A percentile compares a stretch with the other conserved stretches of the same genome.
These are phyloP conservation scores for Pogostemon cablin DNA, from an alignment of 257 asterid species.

Conservation along the genomic window DNA sequence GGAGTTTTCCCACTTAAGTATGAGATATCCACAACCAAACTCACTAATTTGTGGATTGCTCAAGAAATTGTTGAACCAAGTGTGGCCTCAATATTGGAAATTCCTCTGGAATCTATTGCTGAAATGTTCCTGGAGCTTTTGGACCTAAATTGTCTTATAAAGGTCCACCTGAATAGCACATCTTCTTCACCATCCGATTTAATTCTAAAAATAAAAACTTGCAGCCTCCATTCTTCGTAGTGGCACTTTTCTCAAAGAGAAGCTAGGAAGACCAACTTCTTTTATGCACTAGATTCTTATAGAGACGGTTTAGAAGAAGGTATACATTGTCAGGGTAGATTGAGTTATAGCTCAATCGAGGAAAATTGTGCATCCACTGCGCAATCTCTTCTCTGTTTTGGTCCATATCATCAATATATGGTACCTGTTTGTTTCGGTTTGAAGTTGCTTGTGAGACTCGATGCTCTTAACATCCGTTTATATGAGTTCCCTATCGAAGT, in stretches of 20 bases:
- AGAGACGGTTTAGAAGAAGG: neutral
- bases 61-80: constrained; percentile 13
- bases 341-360: neutral
- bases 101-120: too few relatives aligned
- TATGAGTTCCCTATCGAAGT: constrained; percentile 27
- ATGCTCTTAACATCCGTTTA: constrained; percentile 26
- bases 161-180: neutral
- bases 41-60: constrained; percentile 23
- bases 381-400: constrained; percentile 10
- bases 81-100: too few relatives aligned
- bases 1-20: constrained; percentile 27
- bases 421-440: constrained; percentile 17
- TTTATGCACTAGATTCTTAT: neutral
- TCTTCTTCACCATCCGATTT: neutral
- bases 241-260: constrained; percentile 10
- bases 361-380: constrained; percentile 25
- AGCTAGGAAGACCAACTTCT: constrained; percentile 22
- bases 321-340: neutral
- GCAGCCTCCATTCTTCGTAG: neutral
- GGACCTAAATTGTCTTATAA: neutral
- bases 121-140: too few relatives aligned
- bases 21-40: neutral
- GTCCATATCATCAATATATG: constrained; percentile 17
- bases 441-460: constrained; percentile 2
- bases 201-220: neutral